Evolutionary conservation across 1,139 yeast species (phyloP).

Genomic region (Geotrichum australiense): DNA sequence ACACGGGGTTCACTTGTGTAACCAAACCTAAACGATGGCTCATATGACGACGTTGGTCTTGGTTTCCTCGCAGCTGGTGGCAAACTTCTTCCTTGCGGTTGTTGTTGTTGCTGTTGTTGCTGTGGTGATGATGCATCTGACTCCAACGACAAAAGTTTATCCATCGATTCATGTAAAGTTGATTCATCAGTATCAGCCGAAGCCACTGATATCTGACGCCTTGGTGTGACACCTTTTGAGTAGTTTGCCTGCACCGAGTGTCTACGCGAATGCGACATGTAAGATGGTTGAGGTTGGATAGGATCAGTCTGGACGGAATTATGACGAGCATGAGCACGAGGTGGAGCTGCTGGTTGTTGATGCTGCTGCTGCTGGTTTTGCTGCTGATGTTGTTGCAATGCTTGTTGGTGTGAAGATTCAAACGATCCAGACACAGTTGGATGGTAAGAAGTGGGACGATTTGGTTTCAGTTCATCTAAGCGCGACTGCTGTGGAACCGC

Average conservation of each 20-base stretch:
- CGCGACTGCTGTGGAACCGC: background rate
- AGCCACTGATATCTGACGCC: slow-evolving; percentile 10
- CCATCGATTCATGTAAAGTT: background rate
- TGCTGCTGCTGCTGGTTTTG: background rate
- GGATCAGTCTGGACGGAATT: slow-evolving; percentile 11
- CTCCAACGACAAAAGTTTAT: background rate
- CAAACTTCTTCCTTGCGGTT: slow-evolving; percentile 14
- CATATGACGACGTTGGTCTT: slow-evolving; percentile 33
- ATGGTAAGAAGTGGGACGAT: slow-evolving; percentile 14
- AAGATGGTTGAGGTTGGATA: slow-evolving; percentile 10
- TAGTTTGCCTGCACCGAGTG: slow-evolving; percentile 29
- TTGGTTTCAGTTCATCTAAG: slow-evolving; percentile 20
- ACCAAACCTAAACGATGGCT: background rate
- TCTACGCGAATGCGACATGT: slow-evolving; percentile 23
- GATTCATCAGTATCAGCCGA: slow-evolving; percentile 10
- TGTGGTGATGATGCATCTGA: background rate
- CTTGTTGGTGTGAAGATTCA: slow-evolving; percentile 10
- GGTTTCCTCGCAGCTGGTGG: slow-evolving; percentile 34
- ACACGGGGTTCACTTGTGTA: slow-evolving; percentile 29
- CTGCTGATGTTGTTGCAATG: background rate
- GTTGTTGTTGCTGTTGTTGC: too few species aligned
- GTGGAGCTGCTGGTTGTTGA: background rate
- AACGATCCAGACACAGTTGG: slow-evolving; percentile 10
- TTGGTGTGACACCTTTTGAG: slow-evolving; percentile 22
- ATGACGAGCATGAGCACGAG: background rate